phyloP scores from a whole-genome alignment of 768 basidiomycete genomes.

The Termitomyces titanicus region DNA sequence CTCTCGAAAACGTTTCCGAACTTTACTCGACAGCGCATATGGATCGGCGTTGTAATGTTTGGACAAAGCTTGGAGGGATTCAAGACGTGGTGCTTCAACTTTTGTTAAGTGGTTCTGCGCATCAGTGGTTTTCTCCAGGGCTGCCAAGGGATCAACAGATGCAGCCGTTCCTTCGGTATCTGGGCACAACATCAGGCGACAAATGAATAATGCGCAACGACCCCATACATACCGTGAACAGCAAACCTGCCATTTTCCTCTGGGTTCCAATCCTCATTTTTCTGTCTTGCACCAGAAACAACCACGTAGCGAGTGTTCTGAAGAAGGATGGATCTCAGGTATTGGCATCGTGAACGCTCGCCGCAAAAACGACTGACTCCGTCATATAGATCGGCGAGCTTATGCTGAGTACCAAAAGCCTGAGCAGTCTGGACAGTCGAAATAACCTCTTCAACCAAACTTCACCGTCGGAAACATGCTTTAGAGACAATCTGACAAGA shows the following conservation, averaged over 20 bases:
- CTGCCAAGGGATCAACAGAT: conserved; percentile 80
- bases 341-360: not conserved
- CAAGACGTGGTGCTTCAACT: conserved; percentile 77
- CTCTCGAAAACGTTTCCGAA: conserved; percentile 79
- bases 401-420: conserved; percentile 81
- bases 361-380: conserved; percentile 29
- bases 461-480: conserved; percentile 73
- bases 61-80: conserved; percentile 72
- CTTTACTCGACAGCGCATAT: conserved; percentile 69
- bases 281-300: conserved; percentile 85
- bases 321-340: not conserved
- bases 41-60: conserved; percentile 85
- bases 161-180: conserved; percentile 66
- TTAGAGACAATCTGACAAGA: conserved; percentile 53
- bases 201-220: not conserved
- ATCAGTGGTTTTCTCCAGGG: conserved; percentile 84
- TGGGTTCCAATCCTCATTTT: conserved; percentile 96
- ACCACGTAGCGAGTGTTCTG: conserved; percentile 98
- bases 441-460: conserved; percentile 90
- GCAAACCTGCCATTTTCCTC: conserved; percentile 94
- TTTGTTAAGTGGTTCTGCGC: conserved; percentile 70
- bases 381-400: conserved; percentile 73
- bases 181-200: conserved; percentile 20
- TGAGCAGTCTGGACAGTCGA: conserved; percentile 86
- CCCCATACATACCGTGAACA: conserved; percentile 61